Conservation (phyloP, 257 asterid species). For the Salvia splendens region DNA sequence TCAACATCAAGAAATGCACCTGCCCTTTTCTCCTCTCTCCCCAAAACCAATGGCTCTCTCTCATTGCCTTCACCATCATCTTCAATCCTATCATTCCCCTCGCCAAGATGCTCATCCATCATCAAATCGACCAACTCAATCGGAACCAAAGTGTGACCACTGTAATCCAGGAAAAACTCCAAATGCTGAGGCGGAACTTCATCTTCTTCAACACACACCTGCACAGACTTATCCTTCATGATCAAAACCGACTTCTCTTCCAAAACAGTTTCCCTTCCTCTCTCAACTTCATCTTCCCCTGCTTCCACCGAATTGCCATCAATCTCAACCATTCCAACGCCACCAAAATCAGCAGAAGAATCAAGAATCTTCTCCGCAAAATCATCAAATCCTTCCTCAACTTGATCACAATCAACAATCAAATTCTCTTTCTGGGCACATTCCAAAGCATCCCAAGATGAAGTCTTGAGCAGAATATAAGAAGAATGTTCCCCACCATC, state of each 20-base stretch:
- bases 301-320: conserved; percentile 27
- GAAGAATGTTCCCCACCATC: conserved; percentile 37
- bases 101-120: conserved; percentile 42
- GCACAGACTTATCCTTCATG: conserved; percentile 60
- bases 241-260: conserved; percentile 34
- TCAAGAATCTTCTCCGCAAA: conserved; percentile 23
- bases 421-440: conserved; percentile 43
- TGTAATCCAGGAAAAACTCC: conserved; percentile 71
- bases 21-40: conserved; percentile 27
- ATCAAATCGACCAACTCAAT: conserved; percentile 61
- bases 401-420: conserved; percentile 8
- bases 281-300: conserved; percentile 29
- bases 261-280: conserved; percentile 28
- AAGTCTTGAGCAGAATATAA: conserved; percentile 53
- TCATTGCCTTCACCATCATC: conserved; percentile 26
- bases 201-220: conserved; percentile 51
- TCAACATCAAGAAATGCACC: conserved; percentile 40
- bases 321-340: conserved; percentile 2
- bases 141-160: conserved; percentile 67
- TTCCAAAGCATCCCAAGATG: conserved; percentile 77
- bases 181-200: conserved; percentile 64
- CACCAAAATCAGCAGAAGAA: conserved; percentile 26
- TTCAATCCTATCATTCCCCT: conserved; percentile 27
- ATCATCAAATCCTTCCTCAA: not conserved
- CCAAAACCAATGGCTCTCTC: conserved; percentile 33